Percentiles rank a stretch among this genome's conserved stretches.
Conservation (phyloP, 495 filamentous ascomycete genomes). For the Beverwykella pulmonaria region DNA sequence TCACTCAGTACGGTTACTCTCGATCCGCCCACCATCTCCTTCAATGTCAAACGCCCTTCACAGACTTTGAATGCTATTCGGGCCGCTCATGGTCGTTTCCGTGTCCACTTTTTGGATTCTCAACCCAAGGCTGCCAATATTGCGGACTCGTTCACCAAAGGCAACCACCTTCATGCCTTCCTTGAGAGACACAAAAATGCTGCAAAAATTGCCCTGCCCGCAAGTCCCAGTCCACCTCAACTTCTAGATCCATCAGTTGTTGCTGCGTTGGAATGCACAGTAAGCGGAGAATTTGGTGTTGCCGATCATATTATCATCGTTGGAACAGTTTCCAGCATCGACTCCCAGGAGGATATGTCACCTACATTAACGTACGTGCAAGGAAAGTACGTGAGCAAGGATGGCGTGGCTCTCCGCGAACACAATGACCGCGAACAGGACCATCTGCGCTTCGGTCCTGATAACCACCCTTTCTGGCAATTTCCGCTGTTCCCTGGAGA, state of each 20-base stretch:
- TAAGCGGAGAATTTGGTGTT: slow-evolving; percentile 47
- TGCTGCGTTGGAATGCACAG: slow-evolving; percentile 49
- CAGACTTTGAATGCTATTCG: slow-evolving; percentile 67
- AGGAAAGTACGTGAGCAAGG: background rate
- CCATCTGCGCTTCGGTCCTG: background rate
- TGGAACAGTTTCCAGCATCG: slow-evolving; percentile 43
- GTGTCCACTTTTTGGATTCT: slow-evolving; percentile 36
- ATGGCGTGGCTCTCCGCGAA: background rate
- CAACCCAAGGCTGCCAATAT: slow-evolving; percentile 31
- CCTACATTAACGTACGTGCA: slow-evolving; percentile 11
- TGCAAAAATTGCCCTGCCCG: background rate
- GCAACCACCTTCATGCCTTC: slow-evolving; percentile 23
- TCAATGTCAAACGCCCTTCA: slow-evolving; percentile 76
- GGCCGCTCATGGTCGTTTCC: slow-evolving; percentile 19
- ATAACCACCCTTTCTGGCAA: background rate
- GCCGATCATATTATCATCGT: slow-evolving; percentile 60
- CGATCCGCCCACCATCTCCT: slow-evolving; percentile 69
- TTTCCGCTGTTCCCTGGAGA: slow-evolving; percentile 5
- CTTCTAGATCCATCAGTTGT: slow-evolving; percentile 46
- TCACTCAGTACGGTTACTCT: slow-evolving; percentile 79
- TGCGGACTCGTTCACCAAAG: slow-evolving; percentile 40
- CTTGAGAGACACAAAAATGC: background rate
- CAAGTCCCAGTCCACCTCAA: background rate
- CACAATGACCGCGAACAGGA: background rate
- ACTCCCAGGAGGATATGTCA: background rate